A percentile compares a stretch with the other conserved stretches of the same genome.
phyloP scores from a whole-genome alignment of 1,139 yeast species.

The Pichia sp. region DNA sequence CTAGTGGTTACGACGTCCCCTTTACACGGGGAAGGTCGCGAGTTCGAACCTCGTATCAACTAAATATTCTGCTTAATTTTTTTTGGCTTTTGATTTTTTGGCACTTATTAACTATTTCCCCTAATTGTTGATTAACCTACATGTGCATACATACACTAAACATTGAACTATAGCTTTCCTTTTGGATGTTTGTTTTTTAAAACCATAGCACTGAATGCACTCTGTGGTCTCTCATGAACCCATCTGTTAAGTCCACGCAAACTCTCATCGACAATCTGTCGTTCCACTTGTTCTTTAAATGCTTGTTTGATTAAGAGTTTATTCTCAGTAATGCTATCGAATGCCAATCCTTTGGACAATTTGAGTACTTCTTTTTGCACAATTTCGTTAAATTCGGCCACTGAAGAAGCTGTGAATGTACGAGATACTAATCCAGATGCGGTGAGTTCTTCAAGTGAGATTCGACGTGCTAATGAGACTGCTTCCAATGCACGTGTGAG shows the following conservation, averaged over 20 bases:
- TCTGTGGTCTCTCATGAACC: slow-evolving; percentile 70
- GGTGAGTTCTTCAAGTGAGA: slow-evolving; percentile 51
- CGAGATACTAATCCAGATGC: slow-evolving; percentile 59
- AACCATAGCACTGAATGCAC: slow-evolving; percentile 29
- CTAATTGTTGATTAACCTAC: not conserved
- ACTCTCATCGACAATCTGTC: slow-evolving; percentile 60
- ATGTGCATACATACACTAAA: not conserved
- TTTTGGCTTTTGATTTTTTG: not conserved
- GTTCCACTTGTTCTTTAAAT: slow-evolving; percentile 20
- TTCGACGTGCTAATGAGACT: slow-evolving; percentile 60
- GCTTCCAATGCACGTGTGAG: slow-evolving; percentile 71
- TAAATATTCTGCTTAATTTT: slow-evolving; percentile 13
- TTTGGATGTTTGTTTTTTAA: slow-evolving; percentile 4
- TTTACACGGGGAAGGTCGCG: slow-evolving; percentile 35
- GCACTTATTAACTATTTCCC: slow-evolving; percentile 1
- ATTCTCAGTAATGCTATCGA: slow-evolving; percentile 53
- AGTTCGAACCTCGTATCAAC: slow-evolving; percentile 35
- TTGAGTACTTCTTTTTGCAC: slow-evolving; percentile 41
- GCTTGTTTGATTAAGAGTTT: slow-evolving; percentile 44
- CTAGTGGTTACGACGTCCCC: slow-evolving; percentile 34
- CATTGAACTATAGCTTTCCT: not conserved
- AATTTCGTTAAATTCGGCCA: slow-evolving; percentile 54
- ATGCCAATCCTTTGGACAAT: slow-evolving; percentile 44
- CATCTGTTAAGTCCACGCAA: slow-evolving; percentile 63
- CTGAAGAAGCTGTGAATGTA: slow-evolving; percentile 38